Conservation (phyloP, 225 moss, liverwort and hornwort genomes). For the Polytrichum commune region DNA sequence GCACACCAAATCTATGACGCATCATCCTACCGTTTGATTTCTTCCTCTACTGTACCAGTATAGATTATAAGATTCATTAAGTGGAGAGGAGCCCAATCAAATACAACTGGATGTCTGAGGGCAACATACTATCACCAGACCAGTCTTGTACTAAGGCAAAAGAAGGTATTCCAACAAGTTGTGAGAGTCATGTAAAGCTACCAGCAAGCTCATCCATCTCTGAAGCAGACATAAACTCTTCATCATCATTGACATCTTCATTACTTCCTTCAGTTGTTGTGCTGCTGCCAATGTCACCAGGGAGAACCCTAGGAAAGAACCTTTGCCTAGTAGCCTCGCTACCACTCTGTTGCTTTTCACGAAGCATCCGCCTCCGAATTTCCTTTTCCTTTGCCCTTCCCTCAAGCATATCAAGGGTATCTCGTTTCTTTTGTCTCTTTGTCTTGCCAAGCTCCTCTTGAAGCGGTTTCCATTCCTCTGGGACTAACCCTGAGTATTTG, state of each 20-base stretch:
- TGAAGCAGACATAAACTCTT: conserved; percentile 28
- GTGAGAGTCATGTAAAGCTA: not conserved
- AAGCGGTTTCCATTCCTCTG: conserved; percentile 70
- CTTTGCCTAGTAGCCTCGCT: conserved; percentile 32
- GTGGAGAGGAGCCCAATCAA: not conserved
- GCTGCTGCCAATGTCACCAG: conserved; percentile 12
- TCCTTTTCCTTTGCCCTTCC: conserved; percentile 56
- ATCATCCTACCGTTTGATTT: too few relatives aligned
- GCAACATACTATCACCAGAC: not conserved
- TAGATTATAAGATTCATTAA: not conserved
- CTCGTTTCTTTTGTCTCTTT: conserved; percentile 73
- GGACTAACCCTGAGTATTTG: conserved; percentile 37
- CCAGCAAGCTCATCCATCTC: conserved; percentile 16
- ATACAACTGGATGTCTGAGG: not conserved
- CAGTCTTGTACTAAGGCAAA: not conserved
- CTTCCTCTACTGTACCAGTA: too few relatives aligned
- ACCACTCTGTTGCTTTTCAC: conserved; percentile 39
- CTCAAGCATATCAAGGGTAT: conserved; percentile 50
- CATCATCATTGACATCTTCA: conserved; percentile 39
- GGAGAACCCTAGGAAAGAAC: conserved; percentile 39
- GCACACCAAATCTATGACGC: too few relatives aligned
- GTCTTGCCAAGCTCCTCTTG: conserved; percentile 60
- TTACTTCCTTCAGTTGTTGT: not conserved
- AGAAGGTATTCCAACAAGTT: too few relatives aligned
- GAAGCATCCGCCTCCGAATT: conserved; percentile 45